These are phyloP conservation scores for Malassezia caprae DNA, from an alignment of 1,284 basidiomycete genomes.

Conservation along the genomic window DNA sequence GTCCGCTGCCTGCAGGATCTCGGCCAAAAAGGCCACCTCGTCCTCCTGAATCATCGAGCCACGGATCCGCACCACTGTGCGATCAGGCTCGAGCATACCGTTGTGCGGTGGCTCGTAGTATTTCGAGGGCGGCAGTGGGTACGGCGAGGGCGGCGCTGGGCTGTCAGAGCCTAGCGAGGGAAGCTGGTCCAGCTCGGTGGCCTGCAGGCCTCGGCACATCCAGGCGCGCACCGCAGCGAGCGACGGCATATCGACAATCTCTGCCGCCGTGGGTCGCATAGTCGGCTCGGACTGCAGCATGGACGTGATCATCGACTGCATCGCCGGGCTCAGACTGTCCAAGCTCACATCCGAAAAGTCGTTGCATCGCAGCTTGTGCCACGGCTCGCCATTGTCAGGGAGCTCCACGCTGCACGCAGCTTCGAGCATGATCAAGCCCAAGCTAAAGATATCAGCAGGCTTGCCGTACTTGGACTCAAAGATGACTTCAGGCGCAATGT, in stretches of 20 bases:
- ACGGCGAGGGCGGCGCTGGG: slow-evolving; percentile 3
- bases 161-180: slow-evolving; percentile 25
- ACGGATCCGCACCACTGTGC: slow-evolving; percentile 29
- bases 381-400: slow-evolving; percentile 87
- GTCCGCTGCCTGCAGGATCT: slow-evolving; percentile 24
- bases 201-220: slow-evolving; percentile 31
- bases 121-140: slow-evolving; percentile 11
- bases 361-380: slow-evolving; percentile 84
- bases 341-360: slow-evolving; percentile 82
- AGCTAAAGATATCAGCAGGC: slow-evolving; percentile 91
- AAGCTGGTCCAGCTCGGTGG: slow-evolving; percentile 41
- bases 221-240: slow-evolving; percentile 26
- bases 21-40: slow-evolving; percentile 34
- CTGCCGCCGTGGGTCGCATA: slow-evolving; percentile 29
- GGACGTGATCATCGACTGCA: slow-evolving; percentile 33
- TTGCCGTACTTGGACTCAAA: slow-evolving; percentile 73
- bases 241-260: slow-evolving; percentile 27
- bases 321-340: slow-evolving; percentile 52
- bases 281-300: slow-evolving; percentile 29
- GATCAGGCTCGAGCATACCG: slow-evolving; percentile 9
- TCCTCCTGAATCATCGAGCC: slow-evolving; percentile 43
- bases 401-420: slow-evolving; percentile 89
- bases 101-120: slow-evolving; percentile 9
- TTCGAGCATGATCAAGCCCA: slow-evolving; percentile 91
- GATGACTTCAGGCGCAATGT: slow-evolving; percentile 95